A percentile compares a stretch with the other conserved stretches of the same genome.
Conservation (phyloP, 768 basidiomycete genomes). For the Kondoa subrosea region DNA sequence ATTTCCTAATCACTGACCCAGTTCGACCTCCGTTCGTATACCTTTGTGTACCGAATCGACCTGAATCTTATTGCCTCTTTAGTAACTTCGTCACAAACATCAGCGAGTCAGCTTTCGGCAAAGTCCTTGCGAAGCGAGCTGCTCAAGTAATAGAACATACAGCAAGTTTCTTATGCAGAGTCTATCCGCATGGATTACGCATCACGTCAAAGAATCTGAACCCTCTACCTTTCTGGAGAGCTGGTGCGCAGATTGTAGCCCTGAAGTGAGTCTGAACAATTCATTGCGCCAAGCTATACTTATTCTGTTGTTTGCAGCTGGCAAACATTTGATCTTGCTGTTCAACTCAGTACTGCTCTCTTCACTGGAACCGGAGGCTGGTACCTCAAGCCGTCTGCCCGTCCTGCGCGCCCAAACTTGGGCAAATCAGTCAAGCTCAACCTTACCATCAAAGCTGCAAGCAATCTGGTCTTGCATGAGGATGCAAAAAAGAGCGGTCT, state of each 20-base stretch:
- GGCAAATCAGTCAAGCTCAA: not conserved
- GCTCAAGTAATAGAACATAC: not conserved
- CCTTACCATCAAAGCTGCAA: not conserved
- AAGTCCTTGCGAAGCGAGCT: not conserved
- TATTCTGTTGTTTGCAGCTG: no score
- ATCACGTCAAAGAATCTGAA: slow-evolving; percentile 14
- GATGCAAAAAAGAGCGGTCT: not conserved
- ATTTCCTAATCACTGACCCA: not conserved
- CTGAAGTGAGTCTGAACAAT: no score
- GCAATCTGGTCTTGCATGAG: not conserved
- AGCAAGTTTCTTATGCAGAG: not conserved
- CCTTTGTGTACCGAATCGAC: not conserved
- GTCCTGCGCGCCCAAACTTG: not conserved
- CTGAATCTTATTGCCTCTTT: not conserved
- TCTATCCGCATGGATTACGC: slow-evolving; percentile 8
- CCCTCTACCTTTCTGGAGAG: slow-evolving; percentile 12
- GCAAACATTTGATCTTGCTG: slow-evolving; percentile 11
- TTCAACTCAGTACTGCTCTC: slow-evolving; percentile 13
- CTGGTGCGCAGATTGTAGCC: slow-evolving; percentile 16
- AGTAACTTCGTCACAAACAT: slow-evolving; percentile 14
- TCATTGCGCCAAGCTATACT: no score
- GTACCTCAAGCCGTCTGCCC: slow-evolving; percentile 14
- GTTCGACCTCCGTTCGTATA: not conserved
- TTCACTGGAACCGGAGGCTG: slow-evolving; percentile 12
- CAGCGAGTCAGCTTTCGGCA: slow-evolving; percentile 6